Evolutionary conservation across 2,329 filamentous ascomycete species (phyloP), one percentile per base, ranked within the genome.

Genomic region (Diaporthe australafricana): DNA sequence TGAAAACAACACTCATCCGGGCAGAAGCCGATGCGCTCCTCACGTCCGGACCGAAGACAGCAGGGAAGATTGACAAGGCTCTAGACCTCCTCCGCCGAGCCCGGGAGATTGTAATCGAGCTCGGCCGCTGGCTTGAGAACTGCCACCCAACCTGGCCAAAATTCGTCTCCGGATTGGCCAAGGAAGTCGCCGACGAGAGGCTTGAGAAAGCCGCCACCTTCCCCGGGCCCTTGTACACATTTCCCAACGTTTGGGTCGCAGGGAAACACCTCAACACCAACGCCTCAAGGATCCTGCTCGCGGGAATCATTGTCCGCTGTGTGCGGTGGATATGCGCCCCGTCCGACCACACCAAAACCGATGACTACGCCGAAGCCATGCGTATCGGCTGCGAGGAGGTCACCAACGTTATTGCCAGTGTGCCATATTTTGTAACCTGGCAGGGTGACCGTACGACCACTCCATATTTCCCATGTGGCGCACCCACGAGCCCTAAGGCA

Each of bases 211-310:
- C 73, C 5, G 67, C 70, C 30, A 74, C 74, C 17, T 77, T 75
- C n/a, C 76, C 76, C 0, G 74, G 75, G 5, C 70, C 72, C 0
- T 55, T 77, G 9, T 76, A 71, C 48, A 71, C 72, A 8, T 77
- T 74, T 42, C 75, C 76, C 12, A 75, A 76, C 48, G 71, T 77
- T 11, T 77, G 76, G 76, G 74, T 75, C 4, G 76, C 76, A 7
- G 76, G 74, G 5, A 77, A 77, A 56, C 75, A 77, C 22, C 74
- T 77, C 48, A 77, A 76, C 52, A 75, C 74, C 12, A 74, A 77
- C 52, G 76, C 77, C 2, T 75, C 73, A 9, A 70, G 76, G 20
- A 70, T 77, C 22, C 53, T 77, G 14, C 74, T 77, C 3, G 73
- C 75, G 1, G 73, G 76, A 17, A 75, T 77, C 47, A 67, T 76